These are phyloP conservation scores for Metschnikowia gruessii DNA, from an alignment of 805 yeast genomes.

Conservation along the genomic window DNA sequence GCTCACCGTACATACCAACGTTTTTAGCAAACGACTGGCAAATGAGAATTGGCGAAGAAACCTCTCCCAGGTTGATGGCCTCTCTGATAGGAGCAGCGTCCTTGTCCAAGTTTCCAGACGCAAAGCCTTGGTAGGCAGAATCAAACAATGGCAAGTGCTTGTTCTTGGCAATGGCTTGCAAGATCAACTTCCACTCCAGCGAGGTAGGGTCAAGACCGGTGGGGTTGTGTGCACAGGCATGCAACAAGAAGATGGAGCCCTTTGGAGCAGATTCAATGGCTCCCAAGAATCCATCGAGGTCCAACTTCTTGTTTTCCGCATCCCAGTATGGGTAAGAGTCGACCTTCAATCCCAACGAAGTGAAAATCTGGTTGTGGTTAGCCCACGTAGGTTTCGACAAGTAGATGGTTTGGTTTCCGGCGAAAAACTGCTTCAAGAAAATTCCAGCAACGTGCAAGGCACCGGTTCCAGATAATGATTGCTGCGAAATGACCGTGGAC, in stretches of 20 bases:
- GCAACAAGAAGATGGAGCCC: constrained; percentile 80
- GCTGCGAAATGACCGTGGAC: constrained; percentile 57
- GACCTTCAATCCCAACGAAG: constrained; percentile 62
- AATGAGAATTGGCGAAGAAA: constrained; percentile 55
- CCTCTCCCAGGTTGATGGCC: constrained; percentile 44
- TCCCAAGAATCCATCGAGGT: constrained; percentile 62
- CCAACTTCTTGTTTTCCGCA: constrained; percentile 61
- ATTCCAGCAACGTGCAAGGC: constrained; percentile 87
- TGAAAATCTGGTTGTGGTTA: constrained; percentile 84
- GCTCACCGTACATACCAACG: constrained; percentile 96
- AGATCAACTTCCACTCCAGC: constrained; percentile 74
- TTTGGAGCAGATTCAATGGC: constrained; percentile 64
- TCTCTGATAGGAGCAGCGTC: constrained; percentile 82
- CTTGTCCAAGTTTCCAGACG: constrained; percentile 76
- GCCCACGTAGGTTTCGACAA: constrained; percentile 88
- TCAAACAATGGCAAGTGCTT: constrained; percentile 84
- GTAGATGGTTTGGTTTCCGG: constrained; percentile 21
- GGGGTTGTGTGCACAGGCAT: constrained; percentile 97
- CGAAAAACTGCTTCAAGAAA: constrained; percentile 54
- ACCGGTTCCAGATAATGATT: constrained; percentile 84
- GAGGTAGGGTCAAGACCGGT: constrained; percentile 92
- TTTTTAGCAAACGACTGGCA: constrained; percentile 97
- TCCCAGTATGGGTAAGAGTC: constrained; percentile 87
- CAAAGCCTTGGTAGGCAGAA: constrained; percentile 96
- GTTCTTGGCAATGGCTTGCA: constrained; percentile 55